These are phyloP conservation scores for Platanthera guangdongensis DNA, from an alignment of 106 monocot species.

Conservation along the genomic window DNA sequence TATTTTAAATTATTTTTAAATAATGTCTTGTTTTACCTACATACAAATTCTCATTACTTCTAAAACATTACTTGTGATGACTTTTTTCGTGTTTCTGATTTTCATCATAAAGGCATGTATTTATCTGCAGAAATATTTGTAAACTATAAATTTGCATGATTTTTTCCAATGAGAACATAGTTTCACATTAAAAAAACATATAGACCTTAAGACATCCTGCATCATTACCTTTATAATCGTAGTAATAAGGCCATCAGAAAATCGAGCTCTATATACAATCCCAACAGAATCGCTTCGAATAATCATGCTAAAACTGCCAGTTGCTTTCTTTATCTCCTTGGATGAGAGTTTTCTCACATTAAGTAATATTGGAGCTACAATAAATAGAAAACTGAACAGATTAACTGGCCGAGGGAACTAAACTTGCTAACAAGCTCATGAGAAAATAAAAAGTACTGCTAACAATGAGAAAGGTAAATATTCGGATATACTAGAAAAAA, in stretches of 20 bases:
- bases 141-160: too few relatives aligned
- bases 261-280: constrained; percentile 63
- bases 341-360: constrained; percentile 36
- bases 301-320: constrained; percentile 56
- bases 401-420: not conserved
- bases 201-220: too few relatives aligned
- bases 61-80: too few relatives aligned
- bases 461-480: not conserved
- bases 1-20: not conserved
- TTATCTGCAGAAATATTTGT: too few relatives aligned
- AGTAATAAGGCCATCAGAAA: constrained; percentile 63
- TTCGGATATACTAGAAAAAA: not conserved
- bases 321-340: constrained; percentile 75
- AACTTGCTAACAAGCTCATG: not conserved
- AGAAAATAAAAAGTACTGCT: not conserved
- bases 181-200: too few relatives aligned
- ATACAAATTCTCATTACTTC: too few relatives aligned
- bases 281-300: constrained; percentile 47
- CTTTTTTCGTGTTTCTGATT: too few relatives aligned
- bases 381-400: not conserved
- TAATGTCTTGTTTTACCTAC: too few relatives aligned
- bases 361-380: constrained; percentile 1
- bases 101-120: too few relatives aligned
- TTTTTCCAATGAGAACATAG: too few relatives aligned
- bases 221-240: constrained; percentile 24